Evolutionary conservation across 371 early-diverging fungal genomes (phyloP).

Genomic region (Mortierella sp.): DNA sequence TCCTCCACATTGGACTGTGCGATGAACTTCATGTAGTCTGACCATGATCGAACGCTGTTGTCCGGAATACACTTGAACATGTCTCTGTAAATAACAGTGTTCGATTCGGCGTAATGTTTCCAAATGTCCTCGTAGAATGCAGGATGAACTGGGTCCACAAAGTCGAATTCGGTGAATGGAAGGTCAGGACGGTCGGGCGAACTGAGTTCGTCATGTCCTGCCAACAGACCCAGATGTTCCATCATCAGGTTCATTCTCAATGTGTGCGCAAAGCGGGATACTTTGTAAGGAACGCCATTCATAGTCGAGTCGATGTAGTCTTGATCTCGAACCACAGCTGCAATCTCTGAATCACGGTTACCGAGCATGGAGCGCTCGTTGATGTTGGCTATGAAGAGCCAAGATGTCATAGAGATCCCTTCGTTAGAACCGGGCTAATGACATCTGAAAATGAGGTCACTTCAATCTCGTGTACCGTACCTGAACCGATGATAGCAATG

Average conservation of each 20-base stretch:
- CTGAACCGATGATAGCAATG: conserved; percentile 85
- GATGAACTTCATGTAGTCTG: conserved; percentile 67
- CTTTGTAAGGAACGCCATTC: conserved; percentile 79
- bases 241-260: conserved; percentile 83
- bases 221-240: conserved; percentile 85
- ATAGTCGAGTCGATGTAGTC: conserved; percentile 75
- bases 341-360: conserved; percentile 92
- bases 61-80: conserved; percentile 79
- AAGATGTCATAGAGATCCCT: too few relatives aligned
- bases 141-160: conserved; percentile 51
- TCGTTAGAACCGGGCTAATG: neutral
- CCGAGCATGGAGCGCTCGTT: conserved; percentile 93
- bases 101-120: conserved; percentile 61
- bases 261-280: conserved; percentile 79
- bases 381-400: conserved; percentile 74
- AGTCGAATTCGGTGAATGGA: conserved; percentile 40
- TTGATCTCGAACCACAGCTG: conserved; percentile 82
- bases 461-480: too few relatives aligned
- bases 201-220: conserved; percentile 26
- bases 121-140: conserved; percentile 63
- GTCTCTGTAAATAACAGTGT: conserved; percentile 65
- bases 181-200: neutral
- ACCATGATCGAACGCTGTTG: conserved; percentile 67
- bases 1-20: conserved; percentile 50
- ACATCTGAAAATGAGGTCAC: too few relatives aligned